Evolutionary conservation across 257 asterid species (phyloP), one percentile per base, ranked within the genome.

Genomic region (Nicotiana benthamiana): DNA sequence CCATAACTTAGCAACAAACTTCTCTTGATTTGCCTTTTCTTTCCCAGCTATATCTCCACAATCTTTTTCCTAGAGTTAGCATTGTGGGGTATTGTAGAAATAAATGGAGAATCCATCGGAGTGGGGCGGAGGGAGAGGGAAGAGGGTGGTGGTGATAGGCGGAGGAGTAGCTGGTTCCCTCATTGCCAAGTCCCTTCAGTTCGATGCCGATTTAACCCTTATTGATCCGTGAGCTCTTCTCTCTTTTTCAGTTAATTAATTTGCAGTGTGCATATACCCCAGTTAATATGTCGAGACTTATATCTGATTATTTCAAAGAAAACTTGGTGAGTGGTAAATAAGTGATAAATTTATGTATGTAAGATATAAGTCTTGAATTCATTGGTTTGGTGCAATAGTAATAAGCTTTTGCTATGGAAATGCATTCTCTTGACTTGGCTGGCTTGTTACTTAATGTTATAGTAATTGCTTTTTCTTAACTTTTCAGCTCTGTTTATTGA

Each of bases 141-240:
- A 90, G 89, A 88, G 93, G 82, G 95, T 92, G 87, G 97, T 89
- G 88, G 94, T 94, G 66, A 87, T 94, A 4, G 97, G 98, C 63
- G 97, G 98, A 17, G 98, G 98, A 84, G 94, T 94, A 0, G 97
- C 96, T 0, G 98, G 97, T 34, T 88, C 98, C 24, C 87, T 94
- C 68, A 59, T 94, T 84, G 97, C 97, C 5, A 94, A 89, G 84
- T 84, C 94, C 62, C 97, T 94, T 84, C 98, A 94, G 76, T 94
- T 92, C 80, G 86, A 75, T 62, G 97, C 92, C 43, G 97, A 93
- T 80, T 86, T 93, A 48, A 92, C 97, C 82, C 93, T 93, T 75
- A 85, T 93, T 85, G 98, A 93, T 61, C 91, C 90, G 98, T 93
- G 90, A 79, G 89, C 64, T 74, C 62, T 27, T 16, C 11, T 28